These are phyloP conservation scores for Exophiala viscosa DNA, from an alignment of 2,329 filamentous ascomycete genomes.

Conservation along the genomic window DNA sequence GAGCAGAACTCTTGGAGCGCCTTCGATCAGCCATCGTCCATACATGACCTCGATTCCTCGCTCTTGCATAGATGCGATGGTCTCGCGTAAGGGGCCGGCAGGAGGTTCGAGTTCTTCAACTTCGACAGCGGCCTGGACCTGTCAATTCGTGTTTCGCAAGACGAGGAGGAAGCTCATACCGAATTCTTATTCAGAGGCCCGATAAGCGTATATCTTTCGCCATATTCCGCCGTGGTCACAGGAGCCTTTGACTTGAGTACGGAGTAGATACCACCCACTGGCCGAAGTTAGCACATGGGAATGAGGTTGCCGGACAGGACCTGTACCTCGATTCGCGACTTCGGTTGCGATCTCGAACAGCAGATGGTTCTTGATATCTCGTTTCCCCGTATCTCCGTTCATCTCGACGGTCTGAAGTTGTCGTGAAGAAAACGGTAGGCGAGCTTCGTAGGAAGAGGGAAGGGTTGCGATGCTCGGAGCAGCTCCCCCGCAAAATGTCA, in stretches of 20 bases:
- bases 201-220: conserved; percentile 91
- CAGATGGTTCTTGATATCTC: conserved; percentile 90
- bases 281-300: conserved; percentile 15
- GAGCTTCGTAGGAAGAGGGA: neutral
- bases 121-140: conserved; percentile 80
- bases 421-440: neutral
- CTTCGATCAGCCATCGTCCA: conserved; percentile 95
- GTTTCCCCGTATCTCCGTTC: conserved; percentile 34
- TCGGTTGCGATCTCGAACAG: conserved; percentile 97
- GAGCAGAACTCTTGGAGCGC: conserved; percentile 85
- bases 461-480: neutral
- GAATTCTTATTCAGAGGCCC: conserved; percentile 90
- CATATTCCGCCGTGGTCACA: conserved; percentile 97
- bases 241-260: conserved; percentile 98
- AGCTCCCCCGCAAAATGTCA: neutral
- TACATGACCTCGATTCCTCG: conserved; percentile 87
- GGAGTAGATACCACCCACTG: conserved; percentile 97
- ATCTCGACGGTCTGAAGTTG: conserved; percentile 20
- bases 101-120: conserved; percentile 89
- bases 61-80: conserved; percentile 88
- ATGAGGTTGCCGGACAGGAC: conserved; percentile 20
- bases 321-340: conserved; percentile 84
- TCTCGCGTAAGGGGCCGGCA: conserved; percentile 71
- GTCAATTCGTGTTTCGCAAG: conserved; percentile 18
- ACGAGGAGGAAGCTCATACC: conserved; percentile 51